phyloP scores from a whole-genome alignment of 768 basidiomycete species.

The Porphyrellus cyaneotinctus region DNA sequence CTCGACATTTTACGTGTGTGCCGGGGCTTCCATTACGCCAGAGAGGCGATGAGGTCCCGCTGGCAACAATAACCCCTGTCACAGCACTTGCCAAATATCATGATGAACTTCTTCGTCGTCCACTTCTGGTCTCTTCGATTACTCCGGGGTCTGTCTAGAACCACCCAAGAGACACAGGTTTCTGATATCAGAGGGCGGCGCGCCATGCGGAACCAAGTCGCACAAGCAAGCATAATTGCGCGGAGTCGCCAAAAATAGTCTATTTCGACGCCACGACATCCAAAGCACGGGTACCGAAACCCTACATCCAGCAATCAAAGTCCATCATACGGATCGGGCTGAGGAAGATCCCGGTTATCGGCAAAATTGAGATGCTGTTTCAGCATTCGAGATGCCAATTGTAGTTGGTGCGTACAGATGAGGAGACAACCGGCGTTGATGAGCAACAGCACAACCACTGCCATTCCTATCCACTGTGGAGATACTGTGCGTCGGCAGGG shows the following conservation, averaged over 20 bases:
- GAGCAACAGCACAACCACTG: slow-evolving; percentile 18
- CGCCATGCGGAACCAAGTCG: not conserved
- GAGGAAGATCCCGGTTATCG: slow-evolving; percentile 28
- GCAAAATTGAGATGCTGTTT: slow-evolving; percentile 16
- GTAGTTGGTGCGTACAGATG: slow-evolving; percentile 14
- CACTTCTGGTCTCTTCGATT: not conserved
- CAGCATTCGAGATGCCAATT: slow-evolving; percentile 13
- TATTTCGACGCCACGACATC: not conserved
- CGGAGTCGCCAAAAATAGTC: not conserved
- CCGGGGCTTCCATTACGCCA: not conserved
- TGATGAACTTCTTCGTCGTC: not conserved
- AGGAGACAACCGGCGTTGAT: slow-evolving; percentile 25
- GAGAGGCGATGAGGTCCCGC: not conserved
- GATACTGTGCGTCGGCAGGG: not conserved
- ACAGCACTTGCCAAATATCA: not conserved
- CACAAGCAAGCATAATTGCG: not conserved
- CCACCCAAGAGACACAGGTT: slow-evolving; percentile 2
- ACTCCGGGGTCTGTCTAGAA: not conserved
- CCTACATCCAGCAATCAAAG: slow-evolving; percentile 14
- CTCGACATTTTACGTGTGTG: not conserved
- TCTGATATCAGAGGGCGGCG: not conserved
- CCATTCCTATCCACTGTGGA: slow-evolving; percentile 12
- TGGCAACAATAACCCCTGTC: not conserved
- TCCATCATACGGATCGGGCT: slow-evolving; percentile 30
- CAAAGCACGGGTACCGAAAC: not conserved